Conservation (phyloP, 208 protist genomes). For the Acanthamoeba sp. region DNA sequence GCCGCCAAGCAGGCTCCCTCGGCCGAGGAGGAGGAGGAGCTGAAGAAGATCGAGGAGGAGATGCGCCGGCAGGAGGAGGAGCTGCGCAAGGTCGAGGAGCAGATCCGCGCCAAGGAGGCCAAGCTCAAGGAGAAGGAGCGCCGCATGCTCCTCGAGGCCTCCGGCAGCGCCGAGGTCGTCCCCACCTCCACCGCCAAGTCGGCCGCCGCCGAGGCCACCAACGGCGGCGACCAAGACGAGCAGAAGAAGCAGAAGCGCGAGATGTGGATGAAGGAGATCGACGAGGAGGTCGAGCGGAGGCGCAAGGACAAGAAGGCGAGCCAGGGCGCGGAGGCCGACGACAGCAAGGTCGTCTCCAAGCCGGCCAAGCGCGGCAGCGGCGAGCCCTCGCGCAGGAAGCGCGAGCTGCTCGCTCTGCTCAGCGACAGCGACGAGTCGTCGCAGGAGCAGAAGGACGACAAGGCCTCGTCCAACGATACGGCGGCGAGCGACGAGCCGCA, state of each 20-base stretch:
- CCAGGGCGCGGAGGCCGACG: not conserved
- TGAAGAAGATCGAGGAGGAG: not conserved
- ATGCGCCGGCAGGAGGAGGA: constrained; percentile 16
- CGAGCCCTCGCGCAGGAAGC: constrained; percentile 19
- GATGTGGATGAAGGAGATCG: constrained; percentile 59
- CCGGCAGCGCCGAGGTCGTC: constrained; percentile 14
- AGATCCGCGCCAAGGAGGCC: constrained; percentile 29
- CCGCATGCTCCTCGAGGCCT: not conserved
- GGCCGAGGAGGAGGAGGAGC: not conserved
- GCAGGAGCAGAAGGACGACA: not conserved
- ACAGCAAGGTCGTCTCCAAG: not conserved
- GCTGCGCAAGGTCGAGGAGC: not conserved
- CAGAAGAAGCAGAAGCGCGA: constrained; percentile 4
- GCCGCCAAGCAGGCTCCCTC: not conserved
- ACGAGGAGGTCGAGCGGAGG: constrained; percentile 30
- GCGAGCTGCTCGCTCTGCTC: not conserved
- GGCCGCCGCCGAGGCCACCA: not conserved
- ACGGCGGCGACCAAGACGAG: not conserved
- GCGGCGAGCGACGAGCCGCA: not conserved
- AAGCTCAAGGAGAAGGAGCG: constrained; percentile 15
- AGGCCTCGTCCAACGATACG: not conserved
- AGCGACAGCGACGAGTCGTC: not conserved
- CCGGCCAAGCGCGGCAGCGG: not conserved
- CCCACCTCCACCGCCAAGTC: not conserved
- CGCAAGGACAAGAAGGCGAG: not conserved